Conservation (phyloP, 257 asterid species). For the Przewalskia tangutica region DNA sequence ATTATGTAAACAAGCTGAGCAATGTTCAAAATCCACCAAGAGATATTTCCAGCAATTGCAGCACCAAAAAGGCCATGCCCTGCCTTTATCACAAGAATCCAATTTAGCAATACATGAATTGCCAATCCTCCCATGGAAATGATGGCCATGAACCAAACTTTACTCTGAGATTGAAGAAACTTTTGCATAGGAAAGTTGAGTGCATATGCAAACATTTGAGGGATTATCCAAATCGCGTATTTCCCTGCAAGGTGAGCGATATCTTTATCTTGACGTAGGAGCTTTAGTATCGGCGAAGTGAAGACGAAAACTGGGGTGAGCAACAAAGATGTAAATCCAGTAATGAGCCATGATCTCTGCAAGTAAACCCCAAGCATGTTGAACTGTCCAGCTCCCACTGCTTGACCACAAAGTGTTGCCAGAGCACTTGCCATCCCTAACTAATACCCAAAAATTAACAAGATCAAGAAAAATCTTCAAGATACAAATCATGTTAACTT, state of each 20-base stretch:
- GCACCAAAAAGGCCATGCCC: slow-evolving; percentile 48
- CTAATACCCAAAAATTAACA: slow-evolving; percentile 12
- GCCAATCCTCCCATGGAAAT: slow-evolving; percentile 27
- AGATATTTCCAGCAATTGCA: slow-evolving; percentile 36
- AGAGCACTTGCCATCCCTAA: slow-evolving; percentile 65
- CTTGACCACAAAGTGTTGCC: slow-evolving; percentile 66
- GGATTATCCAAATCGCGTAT: slow-evolving; percentile 50
- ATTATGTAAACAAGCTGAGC: slow-evolving; percentile 36
- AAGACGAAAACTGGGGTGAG: slow-evolving; percentile 35
- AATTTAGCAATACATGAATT: slow-evolving; percentile 33
- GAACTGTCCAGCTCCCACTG: slow-evolving; percentile 49
- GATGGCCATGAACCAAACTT: slow-evolving; percentile 50
- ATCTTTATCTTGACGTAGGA: slow-evolving; percentile 38
- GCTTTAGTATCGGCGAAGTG: slow-evolving; percentile 21
- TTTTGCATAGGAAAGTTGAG: slow-evolving; percentile 45
- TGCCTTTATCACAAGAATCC: slow-evolving; percentile 42
- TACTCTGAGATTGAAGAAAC: slow-evolving; percentile 60
- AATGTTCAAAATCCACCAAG: slow-evolving; percentile 55
- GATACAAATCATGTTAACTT: background rate
- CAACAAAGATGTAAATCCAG: slow-evolving; percentile 23
- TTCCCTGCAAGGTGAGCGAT: slow-evolving; percentile 47
- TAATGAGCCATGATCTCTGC: slow-evolving; percentile 60
- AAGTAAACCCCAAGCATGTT: slow-evolving; percentile 53
- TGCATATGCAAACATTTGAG: slow-evolving; percentile 60
- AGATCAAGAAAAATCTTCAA: background rate